Conservation (phyloP, 805 yeast species). For the Yamadazyma sp. region DNA sequence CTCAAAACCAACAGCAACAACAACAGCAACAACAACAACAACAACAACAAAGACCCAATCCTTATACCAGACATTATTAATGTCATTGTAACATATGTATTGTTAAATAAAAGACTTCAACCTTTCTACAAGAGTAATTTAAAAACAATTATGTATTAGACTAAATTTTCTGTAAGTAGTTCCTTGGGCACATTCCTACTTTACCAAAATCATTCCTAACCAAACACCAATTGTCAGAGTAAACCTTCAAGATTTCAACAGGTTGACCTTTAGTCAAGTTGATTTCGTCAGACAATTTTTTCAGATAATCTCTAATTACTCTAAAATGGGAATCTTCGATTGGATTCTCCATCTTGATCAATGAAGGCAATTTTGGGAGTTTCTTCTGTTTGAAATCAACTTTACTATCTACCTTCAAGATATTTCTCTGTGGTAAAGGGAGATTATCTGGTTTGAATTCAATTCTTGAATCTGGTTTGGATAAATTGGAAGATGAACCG, state of each 20-base stretch:
- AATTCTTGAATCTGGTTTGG: too few relatives aligned
- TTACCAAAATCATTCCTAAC: constrained; percentile 24
- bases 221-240: constrained; percentile 40
- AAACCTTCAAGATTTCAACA: constrained; percentile 21
- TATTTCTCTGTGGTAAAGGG: too few relatives aligned
- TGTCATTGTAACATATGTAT: constrained; percentile 9
- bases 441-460: too few relatives aligned
- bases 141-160: too few relatives aligned
- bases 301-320: constrained; percentile 26
- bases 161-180: constrained; percentile 19
- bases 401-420: neutral
- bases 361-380: constrained; percentile 18
- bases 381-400: constrained; percentile 5
- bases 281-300: constrained; percentile 32
- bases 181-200: constrained; percentile 33
- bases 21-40: constrained; percentile 15
- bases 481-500: too few relatives aligned
- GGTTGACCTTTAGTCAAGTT: constrained; percentile 28
- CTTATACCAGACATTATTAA: constrained; percentile 8
- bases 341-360: constrained; percentile 13
- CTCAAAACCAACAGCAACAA: constrained; percentile 13
- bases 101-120: neutral
- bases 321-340: constrained; percentile 14
- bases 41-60: constrained; percentile 12
- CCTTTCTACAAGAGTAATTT: neutral